Percentiles rank a stretch among this genome's conserved stretches.
Conservation (phyloP, 2,329 filamentous ascomycete genomes). For the Mycosphaerelloides madeirae region DNA sequence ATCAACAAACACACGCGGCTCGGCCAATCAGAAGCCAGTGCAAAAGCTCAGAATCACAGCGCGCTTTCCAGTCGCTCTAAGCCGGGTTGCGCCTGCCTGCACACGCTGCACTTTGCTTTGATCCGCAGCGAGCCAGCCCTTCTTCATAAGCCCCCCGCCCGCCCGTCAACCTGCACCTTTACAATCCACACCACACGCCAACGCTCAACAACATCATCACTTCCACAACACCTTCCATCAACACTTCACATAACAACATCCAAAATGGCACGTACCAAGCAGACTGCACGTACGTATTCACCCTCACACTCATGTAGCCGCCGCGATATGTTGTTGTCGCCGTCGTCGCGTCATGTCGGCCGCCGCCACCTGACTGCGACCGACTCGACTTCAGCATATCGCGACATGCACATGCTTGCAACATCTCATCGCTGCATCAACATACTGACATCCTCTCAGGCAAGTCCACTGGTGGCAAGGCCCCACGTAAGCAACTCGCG, state of each 20-base stretch:
- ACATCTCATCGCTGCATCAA: constrained; percentile 14
- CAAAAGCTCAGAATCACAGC: neutral
- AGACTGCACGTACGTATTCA: constrained; percentile 50
- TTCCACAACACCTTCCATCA: constrained; percentile 19
- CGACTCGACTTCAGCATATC: constrained; percentile 8
- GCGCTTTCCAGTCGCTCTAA: constrained; percentile 1
- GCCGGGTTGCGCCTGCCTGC: too few species aligned
- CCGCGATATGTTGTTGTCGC: constrained; percentile 20
- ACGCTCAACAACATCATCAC: constrained; percentile 17
- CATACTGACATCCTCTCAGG: constrained; percentile 43
- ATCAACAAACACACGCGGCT: constrained; percentile 1
- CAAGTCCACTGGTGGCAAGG: constrained; percentile 72
- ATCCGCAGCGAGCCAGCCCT: neutral
- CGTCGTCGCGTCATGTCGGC: constrained; percentile 17
- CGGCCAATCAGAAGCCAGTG: constrained; percentile 1
- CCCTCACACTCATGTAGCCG: constrained; percentile 21
- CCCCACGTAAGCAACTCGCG: constrained; percentile 89
- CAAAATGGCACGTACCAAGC: constrained; percentile 52
- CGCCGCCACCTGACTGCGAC: constrained; percentile 18
- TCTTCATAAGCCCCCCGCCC: constrained; percentile 8
- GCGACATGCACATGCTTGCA: constrained; percentile 17
- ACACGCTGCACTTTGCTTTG: neutral
- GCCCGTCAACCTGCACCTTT: constrained; percentile 15
- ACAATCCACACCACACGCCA: constrained; percentile 15
- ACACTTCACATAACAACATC: constrained; percentile 29